A percentile compares a stretch with the other conserved stretches of the same genome.
Conservation (phyloP, 495 filamentous ascomycete genomes). For the Podospora pseudopauciseta region DNA sequence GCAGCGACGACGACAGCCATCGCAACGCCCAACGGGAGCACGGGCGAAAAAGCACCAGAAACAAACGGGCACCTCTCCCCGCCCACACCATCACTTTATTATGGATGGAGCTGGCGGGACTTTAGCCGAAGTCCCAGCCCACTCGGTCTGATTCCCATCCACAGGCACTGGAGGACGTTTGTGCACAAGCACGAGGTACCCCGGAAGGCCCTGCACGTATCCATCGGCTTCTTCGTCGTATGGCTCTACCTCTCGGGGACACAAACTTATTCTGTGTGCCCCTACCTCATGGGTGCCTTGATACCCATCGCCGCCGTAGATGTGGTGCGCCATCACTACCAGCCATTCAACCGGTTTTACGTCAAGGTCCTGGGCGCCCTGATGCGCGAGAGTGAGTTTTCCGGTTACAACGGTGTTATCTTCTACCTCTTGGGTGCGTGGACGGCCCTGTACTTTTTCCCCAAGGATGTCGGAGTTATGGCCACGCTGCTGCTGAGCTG, state of each 20-base stretch:
- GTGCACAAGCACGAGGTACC: slow-evolving; percentile 77
- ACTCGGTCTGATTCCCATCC: slow-evolving; percentile 91
- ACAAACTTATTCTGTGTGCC: slow-evolving; percentile 71
- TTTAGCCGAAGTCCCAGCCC: slow-evolving; percentile 86
- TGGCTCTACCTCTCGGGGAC: slow-evolving; percentile 74
- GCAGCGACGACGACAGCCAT: slow-evolving; percentile 3
- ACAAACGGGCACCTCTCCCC: slow-evolving; percentile 71
- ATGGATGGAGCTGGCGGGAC: slow-evolving; percentile 67
- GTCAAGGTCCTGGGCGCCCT: slow-evolving; percentile 78
- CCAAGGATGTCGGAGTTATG: slow-evolving; percentile 92
- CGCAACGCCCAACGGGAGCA: slow-evolving; percentile 3
- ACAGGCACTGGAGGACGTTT: slow-evolving; percentile 67
- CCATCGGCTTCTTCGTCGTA: slow-evolving; percentile 89
- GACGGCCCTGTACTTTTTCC: slow-evolving; percentile 77
- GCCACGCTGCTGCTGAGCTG: slow-evolving; percentile 85
- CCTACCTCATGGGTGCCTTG: slow-evolving; percentile 73
- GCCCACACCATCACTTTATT: slow-evolving; percentile 43
- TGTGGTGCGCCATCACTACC: slow-evolving; percentile 72
- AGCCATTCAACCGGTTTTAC: slow-evolving; percentile 81
- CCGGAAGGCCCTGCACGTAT: slow-evolving; percentile 77
- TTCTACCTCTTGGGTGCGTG: slow-evolving; percentile 92
- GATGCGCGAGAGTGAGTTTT: slow-evolving; percentile 94
- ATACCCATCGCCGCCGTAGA: slow-evolving; percentile 88
- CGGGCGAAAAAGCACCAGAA: slow-evolving; percentile 22
- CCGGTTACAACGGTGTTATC: slow-evolving; percentile 92